These are phyloP conservation scores for Penicillium cataractarum DNA, from an alignment of 495 filamentous ascomycete species.

Conservation along the genomic window DNA sequence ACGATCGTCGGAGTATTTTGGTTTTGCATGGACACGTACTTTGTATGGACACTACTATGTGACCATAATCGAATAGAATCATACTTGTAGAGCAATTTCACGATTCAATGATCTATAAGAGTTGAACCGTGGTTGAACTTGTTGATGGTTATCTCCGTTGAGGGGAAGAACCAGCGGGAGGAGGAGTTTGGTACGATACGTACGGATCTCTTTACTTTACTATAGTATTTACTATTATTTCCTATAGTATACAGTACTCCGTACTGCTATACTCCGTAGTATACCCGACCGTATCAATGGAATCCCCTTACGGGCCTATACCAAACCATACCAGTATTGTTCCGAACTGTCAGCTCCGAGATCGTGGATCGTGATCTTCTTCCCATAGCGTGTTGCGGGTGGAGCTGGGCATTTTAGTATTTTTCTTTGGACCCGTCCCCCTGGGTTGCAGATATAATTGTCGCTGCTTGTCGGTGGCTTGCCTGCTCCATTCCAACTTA, in stretches of 20 bases:
- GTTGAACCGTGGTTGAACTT: slow-evolving; percentile 11
- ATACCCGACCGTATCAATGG: slow-evolving; percentile 1
- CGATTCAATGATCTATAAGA: background rate
- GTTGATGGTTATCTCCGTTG: slow-evolving; percentile 12
- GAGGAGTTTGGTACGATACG: slow-evolving; percentile 3
- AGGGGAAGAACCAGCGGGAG: slow-evolving; percentile 4
- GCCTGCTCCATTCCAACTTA: slow-evolving; percentile 7
- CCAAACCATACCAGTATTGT: slow-evolving; percentile 28
- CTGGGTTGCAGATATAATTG: slow-evolving; percentile 40
- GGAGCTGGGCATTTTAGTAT: slow-evolving; percentile 43
- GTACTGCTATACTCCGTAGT: no score
- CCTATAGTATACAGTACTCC: no score
- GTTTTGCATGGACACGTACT: background rate
- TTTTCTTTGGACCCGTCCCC: slow-evolving; percentile 47
- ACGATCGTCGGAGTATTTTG: slow-evolving; percentile 33
- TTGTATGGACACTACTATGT: background rate
- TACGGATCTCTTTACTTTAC: background rate
- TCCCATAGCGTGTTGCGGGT: slow-evolving; percentile 47
- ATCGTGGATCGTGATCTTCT: slow-evolving; percentile 55
- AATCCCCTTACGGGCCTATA: slow-evolving; percentile 2
- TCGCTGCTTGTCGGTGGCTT: slow-evolving; percentile 24
- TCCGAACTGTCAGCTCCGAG: slow-evolving; percentile 52
- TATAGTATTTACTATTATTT: background rate
- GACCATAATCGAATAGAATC: no score
- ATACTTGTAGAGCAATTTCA: background rate